Percentiles rank a stretch among this genome's conserved stretches.
These are phyloP conservation scores for Corymbia maculata DNA, from an alignment of 345 rosid genomes.

Conservation along the genomic window DNA sequence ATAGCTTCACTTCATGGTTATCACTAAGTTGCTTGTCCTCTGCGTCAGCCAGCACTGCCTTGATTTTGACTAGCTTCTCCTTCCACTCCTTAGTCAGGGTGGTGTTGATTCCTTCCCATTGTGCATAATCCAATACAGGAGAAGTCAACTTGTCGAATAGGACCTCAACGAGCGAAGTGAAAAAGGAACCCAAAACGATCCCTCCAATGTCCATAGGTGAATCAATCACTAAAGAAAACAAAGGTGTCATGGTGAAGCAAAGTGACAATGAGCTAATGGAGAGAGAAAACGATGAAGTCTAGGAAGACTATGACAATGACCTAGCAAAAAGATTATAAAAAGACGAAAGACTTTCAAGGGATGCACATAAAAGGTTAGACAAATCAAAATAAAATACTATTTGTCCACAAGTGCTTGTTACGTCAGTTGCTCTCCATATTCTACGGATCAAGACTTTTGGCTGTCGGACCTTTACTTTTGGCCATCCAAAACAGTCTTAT, in stretches of 20 bases:
- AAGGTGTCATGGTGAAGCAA: background rate
- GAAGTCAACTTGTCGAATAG: background rate
- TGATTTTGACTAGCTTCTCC: background rate
- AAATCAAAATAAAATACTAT: background rate
- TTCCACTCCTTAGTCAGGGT: background rate
- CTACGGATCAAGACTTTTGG: background rate
- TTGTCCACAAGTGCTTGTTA: background rate
- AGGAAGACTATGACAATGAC: background rate
- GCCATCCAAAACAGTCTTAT: no score
- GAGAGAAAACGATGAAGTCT: background rate
- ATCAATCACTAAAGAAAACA: rapidly evolving
- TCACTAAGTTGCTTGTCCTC: background rate
- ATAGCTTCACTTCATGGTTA: background rate
- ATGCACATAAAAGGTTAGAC: background rate
- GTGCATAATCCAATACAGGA: rapidly evolving
- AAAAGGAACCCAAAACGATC: background rate
- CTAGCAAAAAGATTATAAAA: background rate
- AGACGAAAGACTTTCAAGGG: background rate
- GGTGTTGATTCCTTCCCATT: rapidly evolving
- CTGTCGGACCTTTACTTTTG: background rate
- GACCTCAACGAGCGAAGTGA: rapidly evolving
- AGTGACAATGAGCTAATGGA: background rate
- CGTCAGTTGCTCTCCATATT: background rate
- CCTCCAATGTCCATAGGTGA: background rate
- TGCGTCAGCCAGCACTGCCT: background rate